Conservation (phyloP, 2,329 filamentous ascomycete genomes). For the Apiospora malaysiana region DNA sequence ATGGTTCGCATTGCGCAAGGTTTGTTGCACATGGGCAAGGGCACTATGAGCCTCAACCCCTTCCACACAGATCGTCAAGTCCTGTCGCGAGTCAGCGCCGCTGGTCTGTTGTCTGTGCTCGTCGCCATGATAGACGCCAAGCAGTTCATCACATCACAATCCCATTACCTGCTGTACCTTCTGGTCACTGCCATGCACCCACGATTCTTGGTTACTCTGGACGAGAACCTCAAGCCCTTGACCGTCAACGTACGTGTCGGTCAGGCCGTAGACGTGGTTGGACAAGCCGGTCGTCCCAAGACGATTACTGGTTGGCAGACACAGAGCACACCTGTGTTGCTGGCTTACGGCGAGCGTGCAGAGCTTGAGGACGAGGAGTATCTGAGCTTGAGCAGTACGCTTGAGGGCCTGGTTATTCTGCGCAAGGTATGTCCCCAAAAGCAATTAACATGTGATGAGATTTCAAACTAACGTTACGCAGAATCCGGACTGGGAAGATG, state of each 20-base stretch:
- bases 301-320: slow-evolving; percentile 99
- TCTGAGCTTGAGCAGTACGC: slow-evolving; percentile 84
- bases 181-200: slow-evolving; percentile 96
- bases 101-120: slow-evolving; percentile 86
- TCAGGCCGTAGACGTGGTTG: slow-evolving; percentile 97
- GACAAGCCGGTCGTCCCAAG: slow-evolving; percentile 95
- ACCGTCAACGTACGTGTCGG: slow-evolving; percentile 96
- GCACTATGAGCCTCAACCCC: slow-evolving; percentile 93
- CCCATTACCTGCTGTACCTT: slow-evolving; percentile 96
- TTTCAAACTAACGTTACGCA: slow-evolving; percentile 35
- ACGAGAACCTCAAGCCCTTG: slow-evolving; percentile 91
- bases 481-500: slow-evolving; percentile 62
- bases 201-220: slow-evolving; percentile 92
- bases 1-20: slow-evolving; percentile 99
- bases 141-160: slow-evolving; percentile 71
- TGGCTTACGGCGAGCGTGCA: slow-evolving; percentile 93
- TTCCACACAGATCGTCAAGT: slow-evolving; percentile 99
- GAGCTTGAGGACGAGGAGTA: slow-evolving; percentile 99
- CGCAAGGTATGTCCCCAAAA: slow-evolving; percentile 75
- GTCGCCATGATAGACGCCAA: slow-evolving; percentile 96
- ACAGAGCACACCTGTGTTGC: slow-evolving; percentile 95
- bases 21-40: slow-evolving; percentile 98
- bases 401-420: slow-evolving; percentile 95
- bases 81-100: slow-evolving; percentile 87
- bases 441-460: background rate